Percentiles rank a stretch among this genome's conserved stretches.
These are phyloP conservation scores for Solanum appendiculatum DNA, from an alignment of 257 asterid genomes.

Conservation along the genomic window DNA sequence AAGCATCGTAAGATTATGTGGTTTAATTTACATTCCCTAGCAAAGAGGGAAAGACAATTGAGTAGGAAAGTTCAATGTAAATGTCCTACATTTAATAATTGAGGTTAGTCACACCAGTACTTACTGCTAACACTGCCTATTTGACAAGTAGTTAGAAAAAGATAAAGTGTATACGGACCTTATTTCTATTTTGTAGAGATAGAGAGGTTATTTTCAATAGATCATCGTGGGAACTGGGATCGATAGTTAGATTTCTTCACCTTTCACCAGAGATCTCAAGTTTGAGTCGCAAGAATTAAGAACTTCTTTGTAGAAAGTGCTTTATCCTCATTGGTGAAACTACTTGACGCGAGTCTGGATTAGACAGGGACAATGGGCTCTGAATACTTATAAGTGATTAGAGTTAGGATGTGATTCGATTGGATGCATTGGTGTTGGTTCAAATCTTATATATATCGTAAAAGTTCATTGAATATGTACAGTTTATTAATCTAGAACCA, in stretches of 20 bases:
- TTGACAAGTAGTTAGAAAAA: not conserved
- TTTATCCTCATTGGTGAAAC: not conserved
- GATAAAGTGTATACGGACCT: not conserved
- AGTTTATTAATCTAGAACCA: not conserved
- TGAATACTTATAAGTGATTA: rapidly evolving
- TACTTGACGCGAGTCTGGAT: not conserved
- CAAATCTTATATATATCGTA: not conserved
- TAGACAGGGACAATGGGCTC: not conserved
- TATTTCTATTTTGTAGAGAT: no score
- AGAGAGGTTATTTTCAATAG: no score
- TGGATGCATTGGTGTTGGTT: rapidly evolving
- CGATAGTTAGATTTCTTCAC: not conserved
- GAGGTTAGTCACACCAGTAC: not conserved
- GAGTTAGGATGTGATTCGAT: not conserved
- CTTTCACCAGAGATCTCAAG: not conserved
- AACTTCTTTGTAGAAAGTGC: not conserved
- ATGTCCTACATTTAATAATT: not conserved
- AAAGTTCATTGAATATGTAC: not conserved
- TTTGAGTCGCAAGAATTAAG: not conserved
- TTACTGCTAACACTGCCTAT: not conserved
- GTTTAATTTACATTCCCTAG: not conserved
- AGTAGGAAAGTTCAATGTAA: not conserved
- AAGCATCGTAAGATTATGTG: not conserved
- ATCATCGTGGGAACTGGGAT: not conserved
- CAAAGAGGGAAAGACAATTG: not conserved